phyloP scores from a whole-genome alignment of 768 basidiomycete genomes.

The Mycena belliarum region DNA sequence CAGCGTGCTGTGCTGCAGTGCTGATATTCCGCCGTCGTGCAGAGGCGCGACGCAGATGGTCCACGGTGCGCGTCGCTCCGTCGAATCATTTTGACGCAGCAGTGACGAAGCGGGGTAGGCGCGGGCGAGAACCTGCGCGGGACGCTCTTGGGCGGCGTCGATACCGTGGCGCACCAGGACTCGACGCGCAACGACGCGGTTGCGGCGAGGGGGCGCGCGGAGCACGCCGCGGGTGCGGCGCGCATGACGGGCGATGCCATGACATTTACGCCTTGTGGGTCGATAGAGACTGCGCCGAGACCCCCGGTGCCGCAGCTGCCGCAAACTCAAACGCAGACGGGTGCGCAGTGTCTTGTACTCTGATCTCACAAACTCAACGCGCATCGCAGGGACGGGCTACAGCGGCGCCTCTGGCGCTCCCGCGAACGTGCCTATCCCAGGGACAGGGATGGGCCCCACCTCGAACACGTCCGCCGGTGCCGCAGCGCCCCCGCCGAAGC shows the following conservation, averaged over 20 bases:
- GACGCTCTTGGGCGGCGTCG: slow-evolving; percentile 19
- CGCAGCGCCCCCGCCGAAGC: background rate
- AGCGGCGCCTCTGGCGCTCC: too few species aligned
- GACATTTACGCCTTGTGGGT: background rate
- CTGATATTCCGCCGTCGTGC: background rate
- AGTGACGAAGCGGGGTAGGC: background rate
- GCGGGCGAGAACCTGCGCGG: slow-evolving; percentile 20
- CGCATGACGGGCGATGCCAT: background rate
- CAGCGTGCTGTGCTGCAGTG: too few species aligned
- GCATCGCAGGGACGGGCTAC: too few species aligned
- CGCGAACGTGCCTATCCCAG: background rate
- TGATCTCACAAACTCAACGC: too few species aligned
- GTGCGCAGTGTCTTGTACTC: too few species aligned
- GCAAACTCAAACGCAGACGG: background rate
- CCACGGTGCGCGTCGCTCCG: too few species aligned
- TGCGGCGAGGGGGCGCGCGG: slow-evolving; percentile 10
- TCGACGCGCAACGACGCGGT: slow-evolving; percentile 13
- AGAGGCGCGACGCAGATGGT: slow-evolving; percentile 16
- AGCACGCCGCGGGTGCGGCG: background rate
- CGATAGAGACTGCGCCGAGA: too few species aligned
- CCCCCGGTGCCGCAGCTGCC: too few species aligned
- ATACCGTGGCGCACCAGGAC: slow-evolving; percentile 15
- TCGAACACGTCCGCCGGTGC: too few species aligned
- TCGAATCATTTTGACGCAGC: background rate
- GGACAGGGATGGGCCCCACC: background rate